Conservation (phyloP, 352 stramenopile species). For the Phytophthora aleatoria region DNA sequence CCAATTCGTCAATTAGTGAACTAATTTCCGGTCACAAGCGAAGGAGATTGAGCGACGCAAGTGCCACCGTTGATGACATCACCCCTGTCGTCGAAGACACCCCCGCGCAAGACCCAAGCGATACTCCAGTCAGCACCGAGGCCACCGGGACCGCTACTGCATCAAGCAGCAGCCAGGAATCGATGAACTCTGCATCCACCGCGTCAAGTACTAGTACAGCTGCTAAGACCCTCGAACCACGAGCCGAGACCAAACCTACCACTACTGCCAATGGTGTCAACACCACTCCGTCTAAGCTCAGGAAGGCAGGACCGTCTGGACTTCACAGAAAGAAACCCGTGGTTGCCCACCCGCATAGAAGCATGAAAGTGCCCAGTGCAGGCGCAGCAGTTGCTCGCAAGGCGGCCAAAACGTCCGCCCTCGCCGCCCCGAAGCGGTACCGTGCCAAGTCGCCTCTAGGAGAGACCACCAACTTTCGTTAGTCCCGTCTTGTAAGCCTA, state of each 20-base stretch:
- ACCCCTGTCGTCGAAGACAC: conserved; percentile 9
- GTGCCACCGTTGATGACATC: conserved; percentile 10
- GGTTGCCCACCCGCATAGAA: conserved; percentile 14
- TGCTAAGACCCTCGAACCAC: conserved; percentile 2
- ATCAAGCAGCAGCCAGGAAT: conserved; percentile 25
- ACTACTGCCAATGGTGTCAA: conserved; percentile 7
- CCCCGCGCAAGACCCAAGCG: neutral
- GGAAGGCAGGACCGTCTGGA: conserved; percentile 6
- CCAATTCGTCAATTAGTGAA: conserved; percentile 7
- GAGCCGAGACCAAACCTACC: conserved; percentile 10
- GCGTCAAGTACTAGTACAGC: conserved; percentile 10
- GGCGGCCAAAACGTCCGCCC: conserved; percentile 28
- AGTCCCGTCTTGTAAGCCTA: conserved; percentile 34
- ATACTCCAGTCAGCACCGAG: conserved; percentile 7
- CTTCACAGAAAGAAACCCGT: conserved; percentile 32
- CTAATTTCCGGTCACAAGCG: conserved; percentile 18
- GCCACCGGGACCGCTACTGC: neutral
- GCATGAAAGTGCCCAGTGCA: conserved; percentile 22
- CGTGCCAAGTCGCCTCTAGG: conserved; percentile 37
- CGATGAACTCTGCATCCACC: conserved; percentile 4
- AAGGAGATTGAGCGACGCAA: conserved; percentile 27
- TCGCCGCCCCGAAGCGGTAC: conserved; percentile 40
- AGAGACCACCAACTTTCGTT: conserved; percentile 38
- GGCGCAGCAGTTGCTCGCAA: conserved; percentile 18
- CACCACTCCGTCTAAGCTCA: conserved; percentile 30